These are phyloP conservation scores for Helicocarpus griseus DNA, from an alignment of 2,329 filamentous ascomycete species.

Conservation along the genomic window DNA sequence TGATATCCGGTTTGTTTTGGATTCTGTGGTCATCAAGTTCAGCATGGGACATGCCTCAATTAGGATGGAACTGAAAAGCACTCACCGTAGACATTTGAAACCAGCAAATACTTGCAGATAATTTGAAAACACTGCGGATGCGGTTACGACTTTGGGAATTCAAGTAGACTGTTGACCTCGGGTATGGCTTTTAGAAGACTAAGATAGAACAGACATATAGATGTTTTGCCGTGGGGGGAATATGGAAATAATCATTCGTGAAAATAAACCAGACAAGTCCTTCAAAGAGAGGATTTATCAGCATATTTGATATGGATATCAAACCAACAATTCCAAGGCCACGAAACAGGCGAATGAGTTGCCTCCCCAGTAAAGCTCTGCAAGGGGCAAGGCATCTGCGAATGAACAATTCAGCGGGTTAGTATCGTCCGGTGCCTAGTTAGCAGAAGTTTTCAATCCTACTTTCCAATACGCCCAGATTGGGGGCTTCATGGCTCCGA, in stretches of 20 bases:
- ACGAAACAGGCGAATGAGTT: not conserved
- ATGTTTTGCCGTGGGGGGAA: not conserved
- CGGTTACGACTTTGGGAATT: not conserved
- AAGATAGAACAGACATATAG: not conserved
- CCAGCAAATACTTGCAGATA: not conserved
- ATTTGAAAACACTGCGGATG: not conserved
- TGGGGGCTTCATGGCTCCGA: not conserved
- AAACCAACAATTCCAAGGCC: not conserved
- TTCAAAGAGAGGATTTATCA: too few relatives aligned
- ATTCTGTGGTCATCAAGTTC: not conserved
- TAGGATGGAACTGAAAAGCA: not conserved
- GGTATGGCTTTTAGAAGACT: not conserved
- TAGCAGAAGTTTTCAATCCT: not conserved
- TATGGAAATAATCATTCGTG: not conserved
- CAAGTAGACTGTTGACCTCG: not conserved
- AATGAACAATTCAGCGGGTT: too few relatives aligned
- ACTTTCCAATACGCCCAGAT: not conserved
- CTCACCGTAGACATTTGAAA: constrained; percentile 2
- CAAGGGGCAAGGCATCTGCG: too few relatives aligned
- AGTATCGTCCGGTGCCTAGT: too few relatives aligned
- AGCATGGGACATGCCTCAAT: not conserved
- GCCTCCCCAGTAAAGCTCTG: not conserved
- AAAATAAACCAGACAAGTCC: not conserved
- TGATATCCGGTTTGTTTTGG: constrained; percentile 2
- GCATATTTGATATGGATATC: not conserved